Conservation (phyloP, 768 basidiomycete species). For the Xerocomellus chrysenteron region DNA sequence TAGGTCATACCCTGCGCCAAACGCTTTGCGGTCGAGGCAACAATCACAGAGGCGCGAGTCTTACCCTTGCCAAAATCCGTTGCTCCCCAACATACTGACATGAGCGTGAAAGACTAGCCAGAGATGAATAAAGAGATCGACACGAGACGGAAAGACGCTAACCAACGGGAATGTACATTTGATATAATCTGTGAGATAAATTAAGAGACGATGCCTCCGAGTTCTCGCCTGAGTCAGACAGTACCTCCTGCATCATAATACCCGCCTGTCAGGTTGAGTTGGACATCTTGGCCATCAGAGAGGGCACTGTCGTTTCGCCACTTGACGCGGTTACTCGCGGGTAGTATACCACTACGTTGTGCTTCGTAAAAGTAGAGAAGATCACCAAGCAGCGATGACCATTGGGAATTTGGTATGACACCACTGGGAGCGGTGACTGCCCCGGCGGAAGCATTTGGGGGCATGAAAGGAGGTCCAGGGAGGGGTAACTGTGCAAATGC, state of each 20-base stretch:
- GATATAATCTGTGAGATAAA: conserved; percentile 63
- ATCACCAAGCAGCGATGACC: conserved; percentile 79
- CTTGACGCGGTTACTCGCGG: conserved; percentile 64
- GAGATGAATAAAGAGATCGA: not conserved
- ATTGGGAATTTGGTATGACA: conserved; percentile 65
- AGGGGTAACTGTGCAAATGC: conserved; percentile 58
- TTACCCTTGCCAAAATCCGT: conserved; percentile 77
- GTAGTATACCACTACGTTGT: conserved; percentile 78
- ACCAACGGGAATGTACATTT: conserved; percentile 87
- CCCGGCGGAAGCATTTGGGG: conserved; percentile 58
- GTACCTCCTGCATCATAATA: conserved; percentile 92
- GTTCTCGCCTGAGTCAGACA: conserved; percentile 10
- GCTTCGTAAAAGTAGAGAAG: conserved; percentile 89
- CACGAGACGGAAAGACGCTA: conserved; percentile 15
- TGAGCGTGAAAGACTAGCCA: conserved; percentile 71
- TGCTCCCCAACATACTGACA: conserved; percentile 90
- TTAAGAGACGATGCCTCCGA: not conserved
- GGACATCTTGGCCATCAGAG: conserved; percentile 72
- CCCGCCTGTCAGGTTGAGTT: conserved; percentile 79
- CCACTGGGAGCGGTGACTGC: conserved; percentile 44
- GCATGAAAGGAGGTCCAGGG: conserved; percentile 63
- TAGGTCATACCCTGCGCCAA: conserved; percentile 65
- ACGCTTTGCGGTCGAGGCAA: not conserved
- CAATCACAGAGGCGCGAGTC: not conserved
- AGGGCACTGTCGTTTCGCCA: conserved; percentile 87